Base-by-base conservation (phyloP, 257 asterid genomes). In the Solanum paucissectum region DNA sequence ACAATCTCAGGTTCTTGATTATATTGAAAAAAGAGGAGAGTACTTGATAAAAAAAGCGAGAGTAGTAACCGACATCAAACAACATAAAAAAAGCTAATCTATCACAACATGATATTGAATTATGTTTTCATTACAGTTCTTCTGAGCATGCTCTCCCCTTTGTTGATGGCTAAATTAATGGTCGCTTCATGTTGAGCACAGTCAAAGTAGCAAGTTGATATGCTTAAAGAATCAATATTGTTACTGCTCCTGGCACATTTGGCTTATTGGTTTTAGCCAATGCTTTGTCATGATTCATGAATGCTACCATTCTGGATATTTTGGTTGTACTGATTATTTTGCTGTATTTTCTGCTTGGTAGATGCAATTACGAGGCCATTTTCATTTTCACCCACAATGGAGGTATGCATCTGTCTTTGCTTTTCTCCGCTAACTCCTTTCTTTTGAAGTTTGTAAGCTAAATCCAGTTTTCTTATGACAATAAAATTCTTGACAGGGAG, bases 321-420 rank as follows among this genome's bases (percentile, higher is more conserved):
- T 49, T 32, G n/a, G n/a, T 20, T 32, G 33, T 49, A 49, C 86
- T 76, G 83, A 92, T 93, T 82, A 87, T 85, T 33, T 87, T 75
- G 68, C 69, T 85, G n/a, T 85, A 37, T 52, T 42, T 73, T 87
- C 86, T 74, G 87, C 86, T 91, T 88, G 86, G 27, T 92, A 90
- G 94, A 89, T 92, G 95, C 93, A 77, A 93, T 87, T 87, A 91
- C 89, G 90, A 94, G 95, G 95, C 97, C 98, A 40, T 88, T 91
- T 40, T 90, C 96, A 75, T 94, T 94, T 87, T 97, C 99, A 74
- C 98, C 97, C 13, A 91, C 96, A n/a, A 93, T 94, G 97, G 99
- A 97, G 98, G 99, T 97, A 94, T 85, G 49, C 18, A 34, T 46
- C 33, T 42, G 52, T 36, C 36, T 73, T 32, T 40, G 71, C 83